phyloP scores from a whole-genome alignment of 352 stramenopile genomes.

The Phytophthora tentaculata region DNA sequence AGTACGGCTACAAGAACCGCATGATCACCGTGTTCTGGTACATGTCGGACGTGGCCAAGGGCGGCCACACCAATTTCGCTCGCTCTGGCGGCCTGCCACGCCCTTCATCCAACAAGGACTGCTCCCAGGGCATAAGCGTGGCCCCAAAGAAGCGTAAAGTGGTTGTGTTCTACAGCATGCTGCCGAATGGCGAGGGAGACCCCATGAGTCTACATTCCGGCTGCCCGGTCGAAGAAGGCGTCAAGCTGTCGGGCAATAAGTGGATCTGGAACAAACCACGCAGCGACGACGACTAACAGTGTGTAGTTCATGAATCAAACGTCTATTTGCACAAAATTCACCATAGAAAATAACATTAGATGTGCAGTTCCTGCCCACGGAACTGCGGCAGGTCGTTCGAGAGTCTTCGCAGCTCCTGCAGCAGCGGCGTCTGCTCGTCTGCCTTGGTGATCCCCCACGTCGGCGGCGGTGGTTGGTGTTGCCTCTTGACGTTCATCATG shows the following conservation, averaged over 20 bases:
- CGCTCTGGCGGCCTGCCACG: slow-evolving; percentile 5
- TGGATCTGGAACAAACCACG: slow-evolving; percentile 86
- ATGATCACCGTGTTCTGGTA: slow-evolving; percentile 89
- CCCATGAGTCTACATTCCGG: slow-evolving; percentile 71
- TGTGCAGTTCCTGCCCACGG: slow-evolving; percentile 61
- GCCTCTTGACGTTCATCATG: slow-evolving; percentile 81
- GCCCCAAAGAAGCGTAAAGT: slow-evolving; percentile 78
- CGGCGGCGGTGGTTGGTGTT: slow-evolving; percentile 15
- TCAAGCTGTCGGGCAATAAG: slow-evolving; percentile 86
- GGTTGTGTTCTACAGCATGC: slow-evolving; percentile 84
- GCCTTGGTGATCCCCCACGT: slow-evolving; percentile 32
- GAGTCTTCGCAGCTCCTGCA: slow-evolving; percentile 43
- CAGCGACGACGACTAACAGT: neutral
- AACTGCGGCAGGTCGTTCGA: slow-evolving; percentile 58
- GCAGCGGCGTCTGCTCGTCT: slow-evolving; percentile 61
- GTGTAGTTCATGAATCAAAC: neutral
- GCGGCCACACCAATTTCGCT: neutral
- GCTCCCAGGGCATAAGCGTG: slow-evolving; percentile 66
- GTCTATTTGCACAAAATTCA: slow-evolving; percentile 33
- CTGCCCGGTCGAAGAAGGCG: slow-evolving; percentile 72
- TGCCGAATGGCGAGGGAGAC: slow-evolving; percentile 67
- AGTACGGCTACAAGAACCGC: neutral
- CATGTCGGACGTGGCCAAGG: slow-evolving; percentile 51
- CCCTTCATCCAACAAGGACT: slow-evolving; percentile 61
- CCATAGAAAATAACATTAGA: slow-evolving; percentile 44